These are phyloP conservation scores for Termitomyces sp. DNA, from an alignment of 768 basidiomycete species.

Conservation along the genomic window DNA sequence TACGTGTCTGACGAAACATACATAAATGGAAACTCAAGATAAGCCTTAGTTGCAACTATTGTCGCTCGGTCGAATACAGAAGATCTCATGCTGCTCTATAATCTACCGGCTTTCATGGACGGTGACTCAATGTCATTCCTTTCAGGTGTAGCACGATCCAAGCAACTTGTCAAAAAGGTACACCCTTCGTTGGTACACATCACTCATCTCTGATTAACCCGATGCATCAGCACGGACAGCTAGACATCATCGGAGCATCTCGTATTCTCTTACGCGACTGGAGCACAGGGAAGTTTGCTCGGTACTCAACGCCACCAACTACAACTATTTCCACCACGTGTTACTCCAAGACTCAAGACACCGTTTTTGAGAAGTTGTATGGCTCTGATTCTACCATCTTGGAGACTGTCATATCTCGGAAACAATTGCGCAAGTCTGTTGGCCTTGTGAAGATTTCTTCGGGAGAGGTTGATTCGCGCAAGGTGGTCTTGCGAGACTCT, in stretches of 20 bases:
- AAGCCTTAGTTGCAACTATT: conserved; percentile 57
- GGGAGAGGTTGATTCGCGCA: conserved; percentile 35
- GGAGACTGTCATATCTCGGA: conserved; percentile 45
- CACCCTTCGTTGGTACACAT: conserved; percentile 12
- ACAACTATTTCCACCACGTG: conserved; percentile 19
- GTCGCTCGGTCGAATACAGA: conserved; percentile 65
- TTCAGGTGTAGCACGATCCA: conserved; percentile 69
- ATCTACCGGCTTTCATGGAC: conserved; percentile 70
- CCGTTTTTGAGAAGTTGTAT: conserved; percentile 30
- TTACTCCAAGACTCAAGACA: conserved; percentile 5
- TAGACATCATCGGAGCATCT: conserved; percentile 73
- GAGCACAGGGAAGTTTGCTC: conserved; percentile 68
- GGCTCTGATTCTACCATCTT: conserved; percentile 51
- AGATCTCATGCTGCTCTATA: conserved; percentile 89
- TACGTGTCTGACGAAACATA: conserved; percentile 32
- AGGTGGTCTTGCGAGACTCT: conserved; percentile 34
- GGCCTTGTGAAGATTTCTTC: conserved; percentile 55
- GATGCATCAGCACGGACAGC: conserved; percentile 56
- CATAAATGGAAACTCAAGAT: conserved; percentile 11
- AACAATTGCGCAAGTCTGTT: conserved; percentile 61
- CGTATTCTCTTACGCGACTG: conserved; percentile 84
- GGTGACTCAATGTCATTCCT: conserved; percentile 75
- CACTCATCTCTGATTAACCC: conserved; percentile 10
- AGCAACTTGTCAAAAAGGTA: conserved; percentile 78
- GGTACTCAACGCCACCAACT: conserved; percentile 60